A percentile compares a stretch with the other conserved stretches of the same genome.
These are phyloP conservation scores for Solanum appendiculatum DNA, from an alignment of 257 asterid species.

Conservation along the genomic window DNA sequence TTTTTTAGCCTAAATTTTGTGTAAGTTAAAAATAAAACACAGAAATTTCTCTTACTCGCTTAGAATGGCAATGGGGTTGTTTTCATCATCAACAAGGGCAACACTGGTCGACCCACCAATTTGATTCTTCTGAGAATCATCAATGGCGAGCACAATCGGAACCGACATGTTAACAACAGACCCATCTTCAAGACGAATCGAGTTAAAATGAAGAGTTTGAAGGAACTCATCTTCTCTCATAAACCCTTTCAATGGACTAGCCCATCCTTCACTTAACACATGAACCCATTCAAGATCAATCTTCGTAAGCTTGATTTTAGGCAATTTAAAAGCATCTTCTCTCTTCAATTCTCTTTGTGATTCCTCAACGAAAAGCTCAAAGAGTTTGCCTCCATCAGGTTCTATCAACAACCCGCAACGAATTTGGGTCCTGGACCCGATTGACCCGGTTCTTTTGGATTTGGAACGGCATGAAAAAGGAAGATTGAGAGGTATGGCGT, in stretches of 20 bases:
- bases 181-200: slow-evolving; percentile 65
- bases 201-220: slow-evolving; percentile 92
- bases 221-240: slow-evolving; percentile 96
- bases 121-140: slow-evolving; percentile 51
- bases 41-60: slow-evolving; percentile 39
- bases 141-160: slow-evolving; percentile 84
- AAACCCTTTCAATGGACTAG: slow-evolving; percentile 88
- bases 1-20: background rate
- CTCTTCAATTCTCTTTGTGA: slow-evolving; percentile 36
- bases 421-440: slow-evolving; percentile 12
- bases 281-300: slow-evolving; percentile 97
- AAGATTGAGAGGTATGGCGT: slow-evolving; percentile 18
- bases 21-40: background rate
- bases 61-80: slow-evolving; percentile 45
- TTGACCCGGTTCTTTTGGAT: slow-evolving; percentile 12
- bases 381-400: slow-evolving; percentile 83
- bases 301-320: slow-evolving; percentile 50
- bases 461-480: slow-evolving; percentile 7
- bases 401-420: slow-evolving; percentile 46
- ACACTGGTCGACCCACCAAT: slow-evolving; percentile 51
- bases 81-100: slow-evolving; percentile 51
- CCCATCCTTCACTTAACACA: slow-evolving; percentile 98
- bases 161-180: slow-evolving; percentile 88
- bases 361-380: slow-evolving; percentile 50
- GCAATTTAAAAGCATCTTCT: slow-evolving; percentile 43